These are phyloP conservation scores for Neurospora pannonica DNA, from an alignment of 495 filamentous ascomycete species.

Conservation along the genomic window DNA sequence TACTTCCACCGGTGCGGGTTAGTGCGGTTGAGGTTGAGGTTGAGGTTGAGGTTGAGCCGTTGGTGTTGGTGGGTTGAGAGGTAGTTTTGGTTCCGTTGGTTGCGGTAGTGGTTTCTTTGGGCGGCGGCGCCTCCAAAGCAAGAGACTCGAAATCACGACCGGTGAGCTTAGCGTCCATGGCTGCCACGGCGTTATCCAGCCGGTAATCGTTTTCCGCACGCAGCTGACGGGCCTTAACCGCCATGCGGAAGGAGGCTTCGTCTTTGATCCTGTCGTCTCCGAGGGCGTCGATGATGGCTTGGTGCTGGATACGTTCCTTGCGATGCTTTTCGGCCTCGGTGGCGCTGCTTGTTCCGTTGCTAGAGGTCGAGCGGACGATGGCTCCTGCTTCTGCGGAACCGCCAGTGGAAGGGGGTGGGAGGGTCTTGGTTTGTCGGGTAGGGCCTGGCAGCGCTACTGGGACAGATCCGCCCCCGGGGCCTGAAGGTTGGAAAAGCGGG, in stretches of 20 bases:
- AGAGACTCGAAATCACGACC: background rate
- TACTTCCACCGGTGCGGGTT: conserved; percentile 4
- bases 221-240: conserved; percentile 50
- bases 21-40: background rate
- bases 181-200: conserved; percentile 18
- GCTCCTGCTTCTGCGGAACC: background rate
- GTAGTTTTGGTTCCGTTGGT: conserved; percentile 13
- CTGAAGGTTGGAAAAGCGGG: conserved; percentile 20
- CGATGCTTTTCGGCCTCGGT: conserved; percentile 37
- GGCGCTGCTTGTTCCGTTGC: conserved; percentile 4
- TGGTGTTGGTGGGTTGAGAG: background rate
- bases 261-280: conserved; percentile 57
- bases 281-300: conserved; percentile 55
- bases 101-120: background rate
- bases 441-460: conserved; percentile 1
- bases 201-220: conserved; percentile 42
- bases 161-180: conserved; percentile 7
- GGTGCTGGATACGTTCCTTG: conserved; percentile 49
- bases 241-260: conserved; percentile 51
- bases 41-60: background rate
- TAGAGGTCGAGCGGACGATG: background rate
- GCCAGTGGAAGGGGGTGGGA: background rate
- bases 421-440: background rate
- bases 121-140: background rate
- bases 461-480: conserved; percentile 2